Evolutionary conservation across 106 monocot species (phyloP).

Genomic region (Dioscorea alata): DNA sequence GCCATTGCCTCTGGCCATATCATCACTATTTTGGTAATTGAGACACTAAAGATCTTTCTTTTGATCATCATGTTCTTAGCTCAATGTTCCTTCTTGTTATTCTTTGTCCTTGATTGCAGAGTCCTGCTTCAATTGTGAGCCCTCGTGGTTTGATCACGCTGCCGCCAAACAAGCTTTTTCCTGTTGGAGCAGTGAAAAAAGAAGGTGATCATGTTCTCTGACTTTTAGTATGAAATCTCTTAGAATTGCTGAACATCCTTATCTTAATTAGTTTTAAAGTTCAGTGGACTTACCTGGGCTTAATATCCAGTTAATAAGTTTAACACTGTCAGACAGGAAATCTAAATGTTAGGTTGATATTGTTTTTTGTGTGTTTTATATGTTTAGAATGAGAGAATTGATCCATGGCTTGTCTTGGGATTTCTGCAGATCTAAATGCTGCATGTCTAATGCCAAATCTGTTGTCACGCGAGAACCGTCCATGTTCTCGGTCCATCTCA

Average conservation of each 20-base stretch:
- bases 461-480: constrained; percentile 52
- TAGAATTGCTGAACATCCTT: too few relatives aligned
- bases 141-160: constrained; percentile 73
- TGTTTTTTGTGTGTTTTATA: background rate
- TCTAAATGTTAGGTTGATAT: background rate
- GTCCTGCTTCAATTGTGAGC: constrained; percentile 47
- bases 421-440: constrained; percentile 50
- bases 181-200: constrained; percentile 46
- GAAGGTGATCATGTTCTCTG: constrained; percentile 37
- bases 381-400: background rate
- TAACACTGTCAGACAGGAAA: background rate
- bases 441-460: constrained; percentile 52
- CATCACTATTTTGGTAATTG: constrained; percentile 74
- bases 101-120: constrained; percentile 32
- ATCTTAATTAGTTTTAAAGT: background rate
- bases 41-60: background rate
- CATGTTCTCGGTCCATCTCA: constrained; percentile 86
- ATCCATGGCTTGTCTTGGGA: background rate
- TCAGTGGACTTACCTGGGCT: background rate
- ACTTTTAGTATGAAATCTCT: background rate
- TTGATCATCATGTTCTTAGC: background rate
- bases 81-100: background rate
- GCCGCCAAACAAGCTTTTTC: constrained; percentile 43
- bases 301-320: background rate
- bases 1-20: constrained; percentile 75